Evolutionary conservation across 495 filamentous ascomycete genomes (phyloP), one percentile per base, ranked within the genome.

Genomic region (Hypoxylon lienhwacheense): DNA sequence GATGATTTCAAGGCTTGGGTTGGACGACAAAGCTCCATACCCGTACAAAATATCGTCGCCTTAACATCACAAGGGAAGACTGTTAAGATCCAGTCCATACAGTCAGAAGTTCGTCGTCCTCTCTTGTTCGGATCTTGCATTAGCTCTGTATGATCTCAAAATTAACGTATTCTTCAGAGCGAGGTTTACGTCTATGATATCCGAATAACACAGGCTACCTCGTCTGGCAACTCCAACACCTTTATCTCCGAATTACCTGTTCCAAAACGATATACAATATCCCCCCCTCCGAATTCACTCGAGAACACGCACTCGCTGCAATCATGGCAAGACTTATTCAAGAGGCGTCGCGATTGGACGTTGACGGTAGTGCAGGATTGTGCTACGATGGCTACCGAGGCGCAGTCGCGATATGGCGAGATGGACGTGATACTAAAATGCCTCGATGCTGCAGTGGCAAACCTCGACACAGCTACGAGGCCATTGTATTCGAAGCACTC

Each of bases 151-250:
- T 31, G 29, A 22, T 26, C 25, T 15, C 10, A 7, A 15, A 7
- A 21, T 26, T 19, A 16, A 52, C 32, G 48, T 22, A 20, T 47
- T 21, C 25, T 14, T 11, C 37, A 95, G 88, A 86, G 80, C 50
- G 90, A 96, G 66, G 84, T 97, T 53, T 95, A 88, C 61, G 81
- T 96, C 25, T 97, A 92, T 67, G 88, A 93, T 68, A 81, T 84
- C 44, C 81, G 84, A 56, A 81, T 84, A 61, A 79, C 85, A 17
- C 73, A 81, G 12, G 59, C 73, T 12, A 70, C 73, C 25, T 70
- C 74, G 35, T 55, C 69, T 33, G 64, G 64, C 24, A 58, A 71
- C 53, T 59, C 68, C 12, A 61, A 70, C 36, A 40, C 66, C 35
- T 50, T 70, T 31, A 72, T 80, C 45, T 74, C 79, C 59, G 75